These are phyloP conservation scores for Citrus trifoliata DNA, from an alignment of 345 rosid species.

Conservation along the genomic window DNA sequence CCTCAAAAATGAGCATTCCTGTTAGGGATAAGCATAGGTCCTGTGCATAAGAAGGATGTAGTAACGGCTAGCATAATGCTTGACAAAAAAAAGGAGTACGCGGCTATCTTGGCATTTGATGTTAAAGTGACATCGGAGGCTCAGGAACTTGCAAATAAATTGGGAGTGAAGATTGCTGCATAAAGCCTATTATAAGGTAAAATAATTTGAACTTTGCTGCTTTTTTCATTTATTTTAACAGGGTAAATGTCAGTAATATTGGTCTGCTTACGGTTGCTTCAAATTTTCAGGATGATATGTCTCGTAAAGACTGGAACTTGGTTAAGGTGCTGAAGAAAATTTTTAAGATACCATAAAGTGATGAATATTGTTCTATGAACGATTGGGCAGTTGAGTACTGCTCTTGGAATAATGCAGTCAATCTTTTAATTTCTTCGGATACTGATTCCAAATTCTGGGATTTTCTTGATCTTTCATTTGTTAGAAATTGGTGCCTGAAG, in stretches of 20 bases:
- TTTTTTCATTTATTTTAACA: too few species aligned
- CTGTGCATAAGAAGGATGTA: slow-evolving; percentile 91
- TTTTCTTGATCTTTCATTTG: too few species aligned
- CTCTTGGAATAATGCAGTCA: background rate
- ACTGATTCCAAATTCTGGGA: too few species aligned
- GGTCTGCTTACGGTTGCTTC: background rate
- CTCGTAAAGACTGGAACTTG: slow-evolving; percentile 65
- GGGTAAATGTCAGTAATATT: background rate
- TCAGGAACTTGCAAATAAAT: slow-evolving; percentile 75
- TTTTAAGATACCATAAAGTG: slow-evolving; percentile 60
- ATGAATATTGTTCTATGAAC: background rate
- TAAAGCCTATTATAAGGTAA: slow-evolving; percentile 70
- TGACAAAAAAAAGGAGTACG: slow-evolving; percentile 84
- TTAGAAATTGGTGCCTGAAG: too few species aligned
- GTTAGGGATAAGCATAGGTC: slow-evolving; percentile 85
- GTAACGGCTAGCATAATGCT: slow-evolving; percentile 94
- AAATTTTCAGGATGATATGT: slow-evolving; percentile 59
- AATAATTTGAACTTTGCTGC: background rate
- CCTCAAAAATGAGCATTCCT: slow-evolving; percentile 80
- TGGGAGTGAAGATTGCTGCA: slow-evolving; percentile 95
- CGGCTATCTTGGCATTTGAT: slow-evolving; percentile 90
- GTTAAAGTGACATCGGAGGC: slow-evolving; percentile 91
- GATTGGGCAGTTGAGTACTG: background rate
- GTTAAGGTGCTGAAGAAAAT: slow-evolving; percentile 64
- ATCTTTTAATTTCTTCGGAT: too few species aligned